Percentiles rank a stretch among this genome's conserved stretches.
Conservation (phyloP, 306 rosid genomes). For the Geum urbanum region DNA sequence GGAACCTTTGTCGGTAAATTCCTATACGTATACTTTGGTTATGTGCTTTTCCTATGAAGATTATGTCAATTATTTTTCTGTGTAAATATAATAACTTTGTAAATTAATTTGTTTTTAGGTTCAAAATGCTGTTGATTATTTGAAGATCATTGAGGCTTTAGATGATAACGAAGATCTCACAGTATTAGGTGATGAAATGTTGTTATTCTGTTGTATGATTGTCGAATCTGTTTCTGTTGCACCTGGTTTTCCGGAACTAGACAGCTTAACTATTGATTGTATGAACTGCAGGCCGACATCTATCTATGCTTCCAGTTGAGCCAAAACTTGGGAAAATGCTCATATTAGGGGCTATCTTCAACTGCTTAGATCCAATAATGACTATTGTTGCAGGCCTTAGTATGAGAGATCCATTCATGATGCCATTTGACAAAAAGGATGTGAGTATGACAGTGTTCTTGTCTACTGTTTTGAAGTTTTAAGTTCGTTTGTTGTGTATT, state of each 20-base stretch:
- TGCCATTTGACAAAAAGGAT: slow-evolving; percentile 89
- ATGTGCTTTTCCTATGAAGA: slow-evolving; percentile 20
- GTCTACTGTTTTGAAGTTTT: neutral
- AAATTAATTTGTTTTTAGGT: slow-evolving; percentile 58
- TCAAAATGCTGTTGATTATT: slow-evolving; percentile 89
- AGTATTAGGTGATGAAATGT: slow-evolving; percentile 37
- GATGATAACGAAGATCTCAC: slow-evolving; percentile 82
- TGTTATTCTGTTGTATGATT: neutral
- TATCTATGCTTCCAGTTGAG: slow-evolving; percentile 88
- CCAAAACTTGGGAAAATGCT: slow-evolving; percentile 98
- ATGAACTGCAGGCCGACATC: slow-evolving; percentile 58
- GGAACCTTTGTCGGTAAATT: slow-evolving; percentile 86
- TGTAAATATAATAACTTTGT: too few species aligned
- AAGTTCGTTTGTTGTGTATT: neutral
- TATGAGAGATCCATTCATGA: slow-evolving; percentile 86
- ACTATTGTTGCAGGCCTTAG: slow-evolving; percentile 92
- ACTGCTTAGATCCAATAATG: slow-evolving; percentile 85
- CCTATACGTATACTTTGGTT: neutral
- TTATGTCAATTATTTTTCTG: neutral
- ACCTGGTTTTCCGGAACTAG: slow-evolving; percentile 14
- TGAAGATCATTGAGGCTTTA: slow-evolving; percentile 83
- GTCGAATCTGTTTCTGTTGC: slow-evolving; percentile 5
- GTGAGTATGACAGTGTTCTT: slow-evolving; percentile 40
- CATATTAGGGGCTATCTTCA: slow-evolving; percentile 82
- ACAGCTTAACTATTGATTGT: slow-evolving; percentile 14